Evolutionary conservation across 139 green algal species (phyloP), one percentile per base, ranked within the genome.

Genomic region (Micractinium sp.): DNA sequence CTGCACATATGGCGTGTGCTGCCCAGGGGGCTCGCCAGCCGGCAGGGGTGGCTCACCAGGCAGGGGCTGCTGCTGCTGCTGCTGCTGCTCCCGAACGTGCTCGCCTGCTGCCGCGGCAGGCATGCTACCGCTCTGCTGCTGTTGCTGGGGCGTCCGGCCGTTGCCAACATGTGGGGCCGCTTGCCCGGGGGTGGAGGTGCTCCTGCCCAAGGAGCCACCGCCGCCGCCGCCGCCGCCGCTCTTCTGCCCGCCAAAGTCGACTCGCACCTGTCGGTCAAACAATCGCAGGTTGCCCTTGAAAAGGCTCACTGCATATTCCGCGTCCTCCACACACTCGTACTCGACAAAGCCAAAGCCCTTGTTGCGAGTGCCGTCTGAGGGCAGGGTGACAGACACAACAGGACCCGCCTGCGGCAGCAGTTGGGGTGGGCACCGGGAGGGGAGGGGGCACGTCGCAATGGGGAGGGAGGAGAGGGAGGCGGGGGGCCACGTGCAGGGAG

Each of bases 301-400:
- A 0, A 92, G 85, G 14, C 22, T 25, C 23, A 90, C 38, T 0
- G 89, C 89, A 81, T 90, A 92, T 0, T 71, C 38, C 0, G 85
- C 79, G n/a, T 23, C 31, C n/a, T 92, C 77, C 33, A 80, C 27
- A 13, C 36, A 31, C 63, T 88, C 33, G 60, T 89, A 92, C 67
- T 92, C 89, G 0, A 90, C 22, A 63, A 90, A 90, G 3, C 41
- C 87, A 83, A 82, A 90, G 31, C 63, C 74, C 56, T 89, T 89
- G 85, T 82, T 74, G n/a, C 23, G 16, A 0, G 20, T 23, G 33
- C 47, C 73, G 13, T 60, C 36, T 35, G 41, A 20, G 0, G 79
- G 79, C 3, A 87, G 31, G 7, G 16, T 88, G 31, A 92, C 63
- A 47, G 39, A 74, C 1, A 39, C 35, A 9, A 92, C 84, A 38